Conservation (phyloP, 176 grass and related monocot genomes). For the Oryza rufipogon region DNA sequence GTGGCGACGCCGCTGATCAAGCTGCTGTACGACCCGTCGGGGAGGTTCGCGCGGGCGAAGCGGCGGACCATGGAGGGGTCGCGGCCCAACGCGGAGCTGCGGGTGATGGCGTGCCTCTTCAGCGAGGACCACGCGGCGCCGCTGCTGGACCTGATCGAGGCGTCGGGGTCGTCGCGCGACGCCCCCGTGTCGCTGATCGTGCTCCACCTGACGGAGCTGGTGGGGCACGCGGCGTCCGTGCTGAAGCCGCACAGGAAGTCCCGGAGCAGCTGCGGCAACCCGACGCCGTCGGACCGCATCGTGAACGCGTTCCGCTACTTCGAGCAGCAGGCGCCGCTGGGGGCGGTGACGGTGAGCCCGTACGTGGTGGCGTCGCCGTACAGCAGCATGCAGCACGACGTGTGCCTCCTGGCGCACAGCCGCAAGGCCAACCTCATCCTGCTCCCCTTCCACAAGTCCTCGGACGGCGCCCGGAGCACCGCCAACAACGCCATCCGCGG, state of each 20-base stretch:
- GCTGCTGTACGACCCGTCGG: constrained; percentile 64
- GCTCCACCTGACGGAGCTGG: constrained; percentile 74
- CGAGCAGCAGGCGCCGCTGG: constrained; percentile 51
- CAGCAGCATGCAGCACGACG: constrained; percentile 71
- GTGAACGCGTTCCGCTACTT: constrained; percentile 70
- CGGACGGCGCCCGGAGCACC: constrained; percentile 46
- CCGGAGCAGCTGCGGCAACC: not conserved
- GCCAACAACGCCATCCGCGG: constrained; percentile 54
- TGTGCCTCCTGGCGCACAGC: constrained; percentile 71
- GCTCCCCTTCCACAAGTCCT: constrained; percentile 77
- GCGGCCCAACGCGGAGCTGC: constrained; percentile 42
- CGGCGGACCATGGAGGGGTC: constrained; percentile 43
- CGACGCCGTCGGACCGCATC: constrained; percentile 58
- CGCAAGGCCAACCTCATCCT: constrained; percentile 71
- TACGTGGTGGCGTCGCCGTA: constrained; percentile 61
- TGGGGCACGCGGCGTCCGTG: constrained; percentile 50
- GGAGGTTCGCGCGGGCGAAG: constrained; percentile 41
- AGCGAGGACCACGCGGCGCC: constrained; percentile 70
- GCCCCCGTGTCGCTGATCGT: constrained; percentile 58
- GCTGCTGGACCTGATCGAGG: constrained; percentile 63
- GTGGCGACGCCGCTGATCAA: constrained; percentile 59
- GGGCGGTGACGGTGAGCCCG: constrained; percentile 53
- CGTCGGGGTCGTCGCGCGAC: constrained; percentile 19
- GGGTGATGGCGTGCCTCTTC: constrained; percentile 65
- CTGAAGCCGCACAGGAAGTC: constrained; percentile 58